A percentile compares a stretch with the other conserved stretches of the same genome.
Evolutionary conservation across 2,329 filamentous ascomycete species (phyloP).

Genomic region (Colletotrichum navitas): DNA sequence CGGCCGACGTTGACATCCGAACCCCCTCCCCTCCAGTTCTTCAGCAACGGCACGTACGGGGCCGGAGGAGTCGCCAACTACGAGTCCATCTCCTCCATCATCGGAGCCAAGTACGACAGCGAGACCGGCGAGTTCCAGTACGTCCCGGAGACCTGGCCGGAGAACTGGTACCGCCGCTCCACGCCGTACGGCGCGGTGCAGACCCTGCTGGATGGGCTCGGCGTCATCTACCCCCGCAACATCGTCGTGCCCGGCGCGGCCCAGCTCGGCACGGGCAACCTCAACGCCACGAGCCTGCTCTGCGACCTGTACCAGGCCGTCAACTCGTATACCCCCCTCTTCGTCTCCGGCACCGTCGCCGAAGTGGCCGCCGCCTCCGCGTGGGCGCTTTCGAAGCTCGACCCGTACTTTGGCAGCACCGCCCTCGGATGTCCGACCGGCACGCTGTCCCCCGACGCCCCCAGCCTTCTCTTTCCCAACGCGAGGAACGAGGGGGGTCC

Average conservation of each 20-base stretch:
- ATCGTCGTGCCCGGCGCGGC: constrained; percentile 8
- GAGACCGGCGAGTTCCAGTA: constrained; percentile 33
- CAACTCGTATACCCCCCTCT: constrained; percentile 19
- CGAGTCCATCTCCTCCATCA: constrained; percentile 35
- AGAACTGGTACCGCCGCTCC: constrained; percentile 36
- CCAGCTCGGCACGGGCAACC: constrained; percentile 24
- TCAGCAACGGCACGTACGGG: constrained; percentile 28
- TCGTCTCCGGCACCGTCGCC: constrained; percentile 25
- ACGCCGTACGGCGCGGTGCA: constrained; percentile 30
- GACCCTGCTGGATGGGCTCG: constrained; percentile 19
- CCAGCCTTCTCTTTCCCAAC: constrained; percentile 15
- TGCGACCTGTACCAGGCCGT: constrained; percentile 33
- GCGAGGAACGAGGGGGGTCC: constrained; percentile 17
- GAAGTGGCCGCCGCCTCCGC: constrained; percentile 22
- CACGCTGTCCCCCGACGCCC: constrained; percentile 20
- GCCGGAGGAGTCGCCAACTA: constrained; percentile 35
- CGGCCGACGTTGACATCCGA: neutral
- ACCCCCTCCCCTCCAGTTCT: neutral
- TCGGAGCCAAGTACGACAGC: constrained; percentile 31
- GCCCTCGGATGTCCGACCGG: constrained; percentile 23
- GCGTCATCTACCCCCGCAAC: constrained; percentile 27
- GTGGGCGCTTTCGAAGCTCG: constrained; percentile 32
- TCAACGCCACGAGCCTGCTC: constrained; percentile 30
- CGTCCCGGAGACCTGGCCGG: constrained; percentile 36
- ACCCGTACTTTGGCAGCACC: constrained; percentile 29